A percentile compares a stretch with the other conserved stretches of the same genome.
Conservation (phyloP, 2,329 filamentous ascomycete genomes). For the Colletotrichum sp. region DNA sequence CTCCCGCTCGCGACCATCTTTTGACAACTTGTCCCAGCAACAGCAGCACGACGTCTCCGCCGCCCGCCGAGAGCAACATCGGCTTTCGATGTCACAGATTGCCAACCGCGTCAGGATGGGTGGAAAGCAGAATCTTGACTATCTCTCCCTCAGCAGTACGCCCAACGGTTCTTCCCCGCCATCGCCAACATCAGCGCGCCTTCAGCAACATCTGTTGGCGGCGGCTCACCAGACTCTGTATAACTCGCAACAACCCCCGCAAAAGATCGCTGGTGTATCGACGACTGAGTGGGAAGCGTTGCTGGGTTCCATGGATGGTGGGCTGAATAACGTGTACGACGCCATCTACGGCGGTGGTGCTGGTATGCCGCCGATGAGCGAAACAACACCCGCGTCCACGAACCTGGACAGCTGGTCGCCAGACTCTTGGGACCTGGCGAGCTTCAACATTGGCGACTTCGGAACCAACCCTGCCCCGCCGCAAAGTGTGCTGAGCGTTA, state of each 20-base stretch:
- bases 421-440: slow-evolving; percentile 60
- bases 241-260: slow-evolving; percentile 37
- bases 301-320: slow-evolving; percentile 79
- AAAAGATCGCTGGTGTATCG: slow-evolving; percentile 54
- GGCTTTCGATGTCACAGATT: slow-evolving; percentile 50
- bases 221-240: slow-evolving; percentile 34
- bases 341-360: slow-evolving; percentile 74
- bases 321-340: slow-evolving; percentile 83
- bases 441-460: slow-evolving; percentile 57
- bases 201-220: slow-evolving; percentile 32
- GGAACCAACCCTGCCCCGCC: slow-evolving; percentile 45
- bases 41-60: slow-evolving; percentile 36
- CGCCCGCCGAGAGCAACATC: slow-evolving; percentile 50
- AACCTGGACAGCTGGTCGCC: slow-evolving; percentile 57
- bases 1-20: slow-evolving; percentile 50
- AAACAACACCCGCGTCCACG: slow-evolving; percentile 44
- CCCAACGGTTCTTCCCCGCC: slow-evolving; percentile 51
- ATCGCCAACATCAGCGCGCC: slow-evolving; percentile 51
- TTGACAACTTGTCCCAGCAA: slow-evolving; percentile 43
- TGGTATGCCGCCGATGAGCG: slow-evolving; percentile 51
- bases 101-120: slow-evolving; percentile 38
- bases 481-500: slow-evolving; percentile 61
- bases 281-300: slow-evolving; percentile 83
- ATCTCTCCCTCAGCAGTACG: slow-evolving; percentile 57
- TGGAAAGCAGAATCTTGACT: slow-evolving; percentile 59